Percentiles rank a stretch among this genome's conserved stretches.
Evolutionary conservation across 768 basidiomycete genomes (phyloP).

Genomic region (Podaxis carcinomalis): DNA sequence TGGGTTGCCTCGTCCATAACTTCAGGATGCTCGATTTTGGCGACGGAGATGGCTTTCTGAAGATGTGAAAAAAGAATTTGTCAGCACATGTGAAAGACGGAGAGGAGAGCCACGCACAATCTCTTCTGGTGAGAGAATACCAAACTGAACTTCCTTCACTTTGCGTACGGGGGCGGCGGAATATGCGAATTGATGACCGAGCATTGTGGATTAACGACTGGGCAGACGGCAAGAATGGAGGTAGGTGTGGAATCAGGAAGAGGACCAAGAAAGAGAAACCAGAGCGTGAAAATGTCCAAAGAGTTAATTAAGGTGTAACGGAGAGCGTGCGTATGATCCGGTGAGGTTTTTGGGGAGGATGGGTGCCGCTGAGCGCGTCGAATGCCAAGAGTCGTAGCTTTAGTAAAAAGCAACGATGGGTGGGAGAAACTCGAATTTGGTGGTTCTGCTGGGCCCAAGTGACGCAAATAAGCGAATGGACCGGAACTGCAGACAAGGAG

Average conservation of each 20-base stretch:
- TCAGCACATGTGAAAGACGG: constrained; percentile 8
- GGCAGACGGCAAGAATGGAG: constrained; percentile 10
- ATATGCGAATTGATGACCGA: constrained; percentile 87
- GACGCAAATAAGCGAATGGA: constrained; percentile 15
- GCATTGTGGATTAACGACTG: constrained; percentile 45
- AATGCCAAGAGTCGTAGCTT: constrained; percentile 25
- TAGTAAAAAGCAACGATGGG: constrained; percentile 23
- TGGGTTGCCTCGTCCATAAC: constrained; percentile 95
- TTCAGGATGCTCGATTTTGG: constrained; percentile 97
- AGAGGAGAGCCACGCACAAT: constrained; percentile 59
- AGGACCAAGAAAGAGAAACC: constrained; percentile 16
- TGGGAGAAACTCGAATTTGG: constrained; percentile 22
- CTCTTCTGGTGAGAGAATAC: constrained; percentile 97
- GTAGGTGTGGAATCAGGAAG: constrained; percentile 12
- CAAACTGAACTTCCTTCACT: constrained; percentile 97
- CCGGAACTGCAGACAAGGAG: constrained; percentile 19
- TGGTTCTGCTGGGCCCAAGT: constrained; percentile 17
- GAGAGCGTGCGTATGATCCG: constrained; percentile 19
- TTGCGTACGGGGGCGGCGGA: constrained; percentile 93
- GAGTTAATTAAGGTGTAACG: constrained; percentile 24
- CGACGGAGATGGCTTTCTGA: constrained; percentile 98
- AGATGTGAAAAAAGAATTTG: constrained; percentile 17
- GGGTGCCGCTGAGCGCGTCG: constrained; percentile 26
- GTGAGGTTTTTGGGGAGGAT: constrained; percentile 24
- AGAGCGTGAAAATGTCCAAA: constrained; percentile 24